Percentiles rank a stretch among this genome's conserved stretches.
These are phyloP conservation scores for Echria macrotheca DNA, from an alignment of 495 filamentous ascomycete species.

Conservation along the genomic window DNA sequence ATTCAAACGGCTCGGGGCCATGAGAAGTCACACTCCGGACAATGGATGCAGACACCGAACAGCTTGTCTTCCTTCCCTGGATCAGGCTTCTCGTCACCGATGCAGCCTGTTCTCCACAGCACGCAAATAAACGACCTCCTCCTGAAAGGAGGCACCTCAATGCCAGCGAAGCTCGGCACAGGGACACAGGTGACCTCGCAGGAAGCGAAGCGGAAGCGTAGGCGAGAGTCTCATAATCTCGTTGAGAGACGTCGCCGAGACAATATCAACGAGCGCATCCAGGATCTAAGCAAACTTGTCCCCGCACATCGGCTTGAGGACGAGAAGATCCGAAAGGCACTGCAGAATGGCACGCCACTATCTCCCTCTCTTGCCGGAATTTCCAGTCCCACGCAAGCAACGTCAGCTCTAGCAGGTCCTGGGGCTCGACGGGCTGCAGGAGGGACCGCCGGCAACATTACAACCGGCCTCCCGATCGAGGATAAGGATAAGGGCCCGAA, in stretches of 20 bases:
- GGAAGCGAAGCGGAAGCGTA: conserved; percentile 84
- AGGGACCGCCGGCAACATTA: conserved; percentile 71
- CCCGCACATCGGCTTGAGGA: conserved; percentile 91
- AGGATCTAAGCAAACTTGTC: conserved; percentile 89
- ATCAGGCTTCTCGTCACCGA: conserved; percentile 72
- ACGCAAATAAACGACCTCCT: conserved; percentile 47
- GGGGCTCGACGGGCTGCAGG: conserved; percentile 73
- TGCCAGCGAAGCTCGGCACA: conserved; percentile 48
- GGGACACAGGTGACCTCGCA: conserved; percentile 59
- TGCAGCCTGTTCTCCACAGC: conserved; percentile 37
- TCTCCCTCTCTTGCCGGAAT: conserved; percentile 67
- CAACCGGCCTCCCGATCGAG: conserved; percentile 81
- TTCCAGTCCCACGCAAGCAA: conserved; percentile 64
- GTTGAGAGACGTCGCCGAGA: conserved; percentile 92
- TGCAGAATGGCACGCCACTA: conserved; percentile 81
- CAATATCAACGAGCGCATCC: conserved; percentile 98
- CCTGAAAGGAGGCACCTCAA: conserved; percentile 49
- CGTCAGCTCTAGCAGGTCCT: conserved; percentile 78
- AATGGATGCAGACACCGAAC: conserved; percentile 72
- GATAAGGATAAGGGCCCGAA: conserved; percentile 99
- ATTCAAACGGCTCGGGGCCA: conserved; percentile 61
- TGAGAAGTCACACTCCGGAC: conserved; percentile 73
- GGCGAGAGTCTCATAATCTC: conserved; percentile 91
- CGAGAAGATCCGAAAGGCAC: conserved; percentile 91
- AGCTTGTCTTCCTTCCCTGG: conserved; percentile 75